Percentiles rank a stretch among this genome's conserved stretches.
Evolutionary conservation across 805 yeast species (phyloP).

Genomic region (Suhomyces pyralidae): DNA sequence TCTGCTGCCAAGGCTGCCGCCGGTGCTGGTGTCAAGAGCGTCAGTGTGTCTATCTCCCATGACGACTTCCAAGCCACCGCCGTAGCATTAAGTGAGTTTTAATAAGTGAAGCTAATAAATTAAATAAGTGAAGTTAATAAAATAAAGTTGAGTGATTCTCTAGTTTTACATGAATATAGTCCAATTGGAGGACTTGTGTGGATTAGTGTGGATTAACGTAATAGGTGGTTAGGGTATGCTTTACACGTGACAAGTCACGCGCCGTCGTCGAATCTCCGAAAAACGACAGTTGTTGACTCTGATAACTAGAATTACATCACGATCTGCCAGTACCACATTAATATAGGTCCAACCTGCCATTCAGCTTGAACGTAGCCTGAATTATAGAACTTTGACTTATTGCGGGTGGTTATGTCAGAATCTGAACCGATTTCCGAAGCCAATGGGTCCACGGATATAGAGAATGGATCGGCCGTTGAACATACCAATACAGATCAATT

Average conservation of each 20-base stretch:
- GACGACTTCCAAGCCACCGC: slow-evolving; percentile 98
- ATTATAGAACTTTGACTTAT: not conserved
- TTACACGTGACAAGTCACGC: not conserved
- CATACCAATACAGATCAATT: slow-evolving; percentile 1
- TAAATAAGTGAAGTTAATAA: no score
- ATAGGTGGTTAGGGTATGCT: no score
- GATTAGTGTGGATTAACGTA: no score
- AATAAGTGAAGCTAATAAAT: no score
- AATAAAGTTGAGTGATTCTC: no score
- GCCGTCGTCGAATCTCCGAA: not conserved
- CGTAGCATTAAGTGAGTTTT: slow-evolving; percentile 73
- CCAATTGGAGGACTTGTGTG: no score
- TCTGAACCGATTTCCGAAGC: not conserved
- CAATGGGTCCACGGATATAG: not conserved
- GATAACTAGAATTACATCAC: not conserved
- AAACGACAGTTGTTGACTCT: not conserved
- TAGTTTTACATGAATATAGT: no score
- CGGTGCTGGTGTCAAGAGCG: slow-evolving; percentile 61
- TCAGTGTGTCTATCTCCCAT: slow-evolving; percentile 90
- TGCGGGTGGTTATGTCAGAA: not conserved
- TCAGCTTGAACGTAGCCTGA: not conserved
- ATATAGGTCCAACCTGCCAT: not conserved
- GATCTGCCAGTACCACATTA: not conserved
- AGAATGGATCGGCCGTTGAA: not conserved
- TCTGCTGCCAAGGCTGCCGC: slow-evolving; percentile 73